phyloP scores from a whole-genome alignment of 1,284 basidiomycete genomes.

The Mycosarcoma maydis region DNA sequence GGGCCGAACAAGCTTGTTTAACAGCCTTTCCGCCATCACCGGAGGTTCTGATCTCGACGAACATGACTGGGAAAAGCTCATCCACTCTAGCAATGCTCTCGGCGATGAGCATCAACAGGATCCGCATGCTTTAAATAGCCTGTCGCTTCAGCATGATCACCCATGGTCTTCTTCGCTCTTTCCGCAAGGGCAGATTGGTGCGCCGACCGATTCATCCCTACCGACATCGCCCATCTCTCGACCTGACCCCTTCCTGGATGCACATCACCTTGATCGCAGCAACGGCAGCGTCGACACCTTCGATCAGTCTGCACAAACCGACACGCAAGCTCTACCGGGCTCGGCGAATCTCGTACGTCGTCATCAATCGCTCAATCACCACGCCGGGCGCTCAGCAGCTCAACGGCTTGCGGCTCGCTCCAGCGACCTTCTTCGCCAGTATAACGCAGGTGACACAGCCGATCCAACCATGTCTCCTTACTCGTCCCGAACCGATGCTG shows the following conservation, averaged over 20 bases:
- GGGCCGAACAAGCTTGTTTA: constrained; percentile 36
- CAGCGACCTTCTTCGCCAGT: constrained; percentile 14
- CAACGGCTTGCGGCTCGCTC: constrained; percentile 36
- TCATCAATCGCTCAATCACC: constrained; percentile 59
- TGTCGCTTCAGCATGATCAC: constrained; percentile 12
- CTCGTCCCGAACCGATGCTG: constrained; percentile 21
- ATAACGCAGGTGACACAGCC: constrained; percentile 5
- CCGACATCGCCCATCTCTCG: constrained; percentile 32
- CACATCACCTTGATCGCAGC: constrained; percentile 22
- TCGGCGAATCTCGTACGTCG: constrained; percentile 39
- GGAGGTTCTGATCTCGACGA: constrained; percentile 53
- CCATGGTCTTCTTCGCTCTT: constrained; percentile 41
- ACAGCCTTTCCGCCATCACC: constrained; percentile 57
- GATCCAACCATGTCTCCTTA: constrained; percentile 8
- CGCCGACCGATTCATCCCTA: constrained; percentile 14
- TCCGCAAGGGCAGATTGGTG: constrained; percentile 9
- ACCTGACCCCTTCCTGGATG: constrained; percentile 12
- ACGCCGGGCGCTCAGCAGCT: constrained; percentile 30
- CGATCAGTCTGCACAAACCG: constrained; percentile 29
- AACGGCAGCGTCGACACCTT: constrained; percentile 11
- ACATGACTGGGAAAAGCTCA: constrained; percentile 60
- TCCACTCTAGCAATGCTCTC: constrained; percentile 40
- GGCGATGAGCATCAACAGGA: constrained; percentile 47
- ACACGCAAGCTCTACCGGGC: constrained; percentile 15
- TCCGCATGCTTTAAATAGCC: constrained; percentile 10